phyloP scores from a whole-genome alignment of 2,329 filamentous ascomycete genomes.

The Tolypocladium ophioglossoides region DNA sequence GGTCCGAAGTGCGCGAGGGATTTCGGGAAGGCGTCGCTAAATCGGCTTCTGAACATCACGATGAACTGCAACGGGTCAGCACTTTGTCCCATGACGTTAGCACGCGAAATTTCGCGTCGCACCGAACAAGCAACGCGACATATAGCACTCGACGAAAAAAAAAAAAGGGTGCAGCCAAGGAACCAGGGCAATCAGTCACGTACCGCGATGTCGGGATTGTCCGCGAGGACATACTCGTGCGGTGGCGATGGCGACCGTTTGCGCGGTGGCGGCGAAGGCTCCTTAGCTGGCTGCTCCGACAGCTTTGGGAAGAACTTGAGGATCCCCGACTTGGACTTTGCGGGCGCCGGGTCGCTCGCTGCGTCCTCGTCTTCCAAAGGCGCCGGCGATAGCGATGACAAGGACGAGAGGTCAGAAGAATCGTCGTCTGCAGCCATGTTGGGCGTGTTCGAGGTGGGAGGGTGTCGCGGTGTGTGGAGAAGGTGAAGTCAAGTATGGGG shows the following conservation, averaged over 20 bases:
- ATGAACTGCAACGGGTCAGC: constrained; percentile 60
- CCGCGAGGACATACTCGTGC: constrained; percentile 80
- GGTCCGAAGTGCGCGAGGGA: constrained; percentile 84
- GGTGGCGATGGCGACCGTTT: constrained; percentile 82
- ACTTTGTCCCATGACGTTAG: constrained; percentile 18
- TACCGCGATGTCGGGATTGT: constrained; percentile 88
- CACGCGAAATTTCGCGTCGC: constrained; percentile 46
- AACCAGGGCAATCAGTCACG: constrained; percentile 30
- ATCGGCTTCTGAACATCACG: constrained; percentile 94
- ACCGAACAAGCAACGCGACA: constrained; percentile 25
- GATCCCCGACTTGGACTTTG: constrained; percentile 48
- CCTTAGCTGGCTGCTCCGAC: constrained; percentile 39
- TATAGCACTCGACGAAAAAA: not conserved
- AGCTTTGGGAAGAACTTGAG: constrained; percentile 58
- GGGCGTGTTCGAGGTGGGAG: constrained; percentile 10
- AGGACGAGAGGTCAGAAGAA: constrained; percentile 52
- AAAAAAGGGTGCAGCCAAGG: not conserved
- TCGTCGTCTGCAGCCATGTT: constrained; percentile 51
- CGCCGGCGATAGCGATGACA: constrained; percentile 36
- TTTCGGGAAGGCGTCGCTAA: constrained; percentile 79
- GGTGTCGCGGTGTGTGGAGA: constrained; percentile 16
- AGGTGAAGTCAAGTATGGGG: constrained; percentile 19
- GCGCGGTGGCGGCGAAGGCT: constrained; percentile 54
- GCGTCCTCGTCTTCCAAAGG: constrained; percentile 40
- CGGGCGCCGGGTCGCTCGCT: constrained; percentile 18